Conservation (phyloP, 495 filamentous ascomycete genomes). For the Annulohypoxylon maeteangense region DNA sequence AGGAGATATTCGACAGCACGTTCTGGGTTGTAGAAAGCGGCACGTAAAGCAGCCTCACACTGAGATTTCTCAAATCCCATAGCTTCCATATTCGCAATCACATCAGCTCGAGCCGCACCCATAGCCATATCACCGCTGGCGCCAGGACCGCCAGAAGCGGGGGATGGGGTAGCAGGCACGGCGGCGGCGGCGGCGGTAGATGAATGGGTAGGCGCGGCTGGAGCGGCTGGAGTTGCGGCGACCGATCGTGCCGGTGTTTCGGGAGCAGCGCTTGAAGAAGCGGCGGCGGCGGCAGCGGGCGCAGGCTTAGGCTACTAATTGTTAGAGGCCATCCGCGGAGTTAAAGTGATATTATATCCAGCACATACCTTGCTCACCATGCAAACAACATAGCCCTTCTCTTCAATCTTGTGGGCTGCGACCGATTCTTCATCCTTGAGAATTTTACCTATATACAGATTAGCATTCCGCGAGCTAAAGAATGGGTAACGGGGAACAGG, state of each 20-base stretch:
- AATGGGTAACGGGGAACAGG: background rate
- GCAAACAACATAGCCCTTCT: constrained; percentile 99
- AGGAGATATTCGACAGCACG: constrained; percentile 96
- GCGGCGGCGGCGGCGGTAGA: constrained; percentile 66
- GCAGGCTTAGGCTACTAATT: constrained; percentile 70
- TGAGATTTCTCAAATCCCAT: constrained; percentile 93
- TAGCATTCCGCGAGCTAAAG: constrained; percentile 18
- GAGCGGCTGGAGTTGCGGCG: constrained; percentile 67
- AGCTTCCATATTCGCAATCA: constrained; percentile 94
- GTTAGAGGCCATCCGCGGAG: constrained; percentile 35
- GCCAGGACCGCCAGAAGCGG: constrained; percentile 53
- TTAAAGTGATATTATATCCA: background rate
- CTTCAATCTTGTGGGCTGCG: constrained; percentile 95
- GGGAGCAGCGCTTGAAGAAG: constrained; percentile 65
- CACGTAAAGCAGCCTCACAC: constrained; percentile 93
- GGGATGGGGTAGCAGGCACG: constrained; percentile 74
- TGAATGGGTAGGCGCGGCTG: constrained; percentile 65
- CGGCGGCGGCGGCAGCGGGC: constrained; percentile 62
- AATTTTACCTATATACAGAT: constrained; percentile 79
- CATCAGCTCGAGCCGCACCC: constrained; percentile 80
- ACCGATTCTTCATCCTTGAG: constrained; percentile 96
- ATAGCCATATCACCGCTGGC: constrained; percentile 79
- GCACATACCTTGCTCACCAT: constrained; percentile 88
- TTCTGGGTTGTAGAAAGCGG: constrained; percentile 95
- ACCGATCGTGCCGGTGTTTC: constrained; percentile 76